Base-by-base conservation (phyloP, 805 yeast genomes). In the Soucietia sequanensis region DNA sequence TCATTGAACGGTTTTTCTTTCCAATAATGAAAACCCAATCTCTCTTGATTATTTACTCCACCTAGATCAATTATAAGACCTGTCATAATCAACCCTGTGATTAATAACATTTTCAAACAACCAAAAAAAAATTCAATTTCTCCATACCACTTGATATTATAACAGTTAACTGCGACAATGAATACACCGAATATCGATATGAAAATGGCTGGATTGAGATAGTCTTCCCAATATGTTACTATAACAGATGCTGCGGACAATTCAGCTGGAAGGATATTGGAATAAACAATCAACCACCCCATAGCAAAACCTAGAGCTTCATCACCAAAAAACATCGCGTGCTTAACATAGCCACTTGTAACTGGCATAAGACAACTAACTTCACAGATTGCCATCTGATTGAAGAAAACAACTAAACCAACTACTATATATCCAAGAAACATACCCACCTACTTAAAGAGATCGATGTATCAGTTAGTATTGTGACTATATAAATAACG, bases 351-450 rank as follows among this genome's bases (percentile, higher is more conserved):
- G 15, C 65, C 65, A 27, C 60, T 55, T 8, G 70, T 57, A 2
- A 55, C 56, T 1, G 73, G 72, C 56, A 63, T 55, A 14, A 66
- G 52, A 34, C 63, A 47, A 2, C 65, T 54, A 27, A 55, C 46
- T 48, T 68, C 72, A 13, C 70, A 62, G 20, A 68, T 62, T 20
- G 64, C 57, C 40, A 70, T 46, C 35, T 70, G 66, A 37, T 62
- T 65, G 10, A 21, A 21, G 23, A 21, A 11, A 11, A 56, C 60
- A 11, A 52, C 62, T 6, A 52, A 40, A 15, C 80, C 81, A 39
- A 77, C 67, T 35, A 77, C 52, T 6, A 63, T 41, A 43, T 70
- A 78, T 31, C 75, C 68, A 28, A 78, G 58, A 28, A 78, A 54
- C 48, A 77, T 53, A 3, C 80, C 68, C n/a, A n/a, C n/a, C n/a